Conservation (phyloP, 73 alveolate species). For the Tetrahymena borealis region DNA sequence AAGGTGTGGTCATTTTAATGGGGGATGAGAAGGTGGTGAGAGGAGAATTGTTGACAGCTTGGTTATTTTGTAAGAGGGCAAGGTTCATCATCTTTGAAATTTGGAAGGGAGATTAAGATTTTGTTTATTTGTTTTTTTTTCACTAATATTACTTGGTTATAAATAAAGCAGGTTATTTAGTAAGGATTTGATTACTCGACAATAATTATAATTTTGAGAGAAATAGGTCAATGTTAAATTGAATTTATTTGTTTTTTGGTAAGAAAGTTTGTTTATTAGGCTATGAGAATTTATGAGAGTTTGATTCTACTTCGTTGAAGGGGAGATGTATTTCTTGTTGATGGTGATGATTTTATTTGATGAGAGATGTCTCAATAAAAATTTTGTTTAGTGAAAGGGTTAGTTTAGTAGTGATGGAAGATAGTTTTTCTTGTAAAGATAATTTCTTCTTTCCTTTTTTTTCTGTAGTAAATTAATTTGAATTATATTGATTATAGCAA, state of each 20-base stretch:
- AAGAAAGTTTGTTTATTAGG: not conserved
- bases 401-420: not conserved
- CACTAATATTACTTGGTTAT: not conserved
- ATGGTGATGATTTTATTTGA: not conserved
- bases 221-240: too few species aligned
- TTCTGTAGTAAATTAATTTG: not conserved
- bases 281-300: too few species aligned
- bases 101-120: not conserved
- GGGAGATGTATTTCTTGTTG: not conserved
- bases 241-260: not conserved
- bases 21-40: not conserved
- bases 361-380: too few species aligned
- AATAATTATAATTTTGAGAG: not conserved
- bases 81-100: not conserved
- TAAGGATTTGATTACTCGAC: not conserved
- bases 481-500: not conserved
- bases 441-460: not conserved
- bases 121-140: not conserved
- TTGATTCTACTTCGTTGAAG: not conserved
- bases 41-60: not conserved
- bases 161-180: not conserved
- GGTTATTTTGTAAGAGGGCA: not conserved
- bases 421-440: not conserved
- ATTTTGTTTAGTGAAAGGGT: constrained; percentile 1
- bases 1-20: not conserved